Percentiles rank a stretch among this genome's conserved stretches.
phyloP scores from a whole-genome alignment of 768 basidiomycete genomes.

The Pulveroboletus sp. region DNA sequence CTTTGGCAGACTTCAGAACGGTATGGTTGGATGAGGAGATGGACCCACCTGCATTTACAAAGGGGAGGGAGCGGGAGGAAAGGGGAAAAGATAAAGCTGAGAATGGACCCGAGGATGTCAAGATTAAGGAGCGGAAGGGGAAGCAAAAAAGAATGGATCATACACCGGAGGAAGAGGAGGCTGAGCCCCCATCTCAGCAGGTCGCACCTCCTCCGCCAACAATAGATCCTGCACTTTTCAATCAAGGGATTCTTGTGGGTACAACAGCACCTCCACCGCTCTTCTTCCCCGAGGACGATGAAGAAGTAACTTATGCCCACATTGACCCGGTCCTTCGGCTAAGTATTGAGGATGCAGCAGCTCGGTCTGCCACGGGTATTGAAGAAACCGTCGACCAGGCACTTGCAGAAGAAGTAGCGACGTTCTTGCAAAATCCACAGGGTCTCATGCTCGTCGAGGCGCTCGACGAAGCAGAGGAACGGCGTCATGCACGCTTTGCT shows the following conservation, averaged over 20 bases:
- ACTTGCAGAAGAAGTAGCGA: constrained; percentile 66
- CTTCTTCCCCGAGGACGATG: constrained; percentile 43
- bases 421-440: constrained; percentile 57
- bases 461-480: constrained; percentile 62
- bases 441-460: constrained; percentile 56
- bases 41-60: constrained; percentile 87
- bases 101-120: constrained; percentile 26
- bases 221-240: constrained; percentile 57
- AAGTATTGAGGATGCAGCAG: constrained; percentile 10
- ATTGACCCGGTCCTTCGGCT: constrained; percentile 55
- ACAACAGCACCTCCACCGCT: constrained; percentile 37
- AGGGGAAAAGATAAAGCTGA: constrained; percentile 42
- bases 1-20: constrained; percentile 82
- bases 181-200: constrained; percentile 13
- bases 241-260: constrained; percentile 63
- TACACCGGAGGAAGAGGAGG: constrained; percentile 32
- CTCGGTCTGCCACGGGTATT: constrained; percentile 32
- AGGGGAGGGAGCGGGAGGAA: constrained; percentile 68
- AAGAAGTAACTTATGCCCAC: constrained; percentile 38
- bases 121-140: constrained; percentile 30
- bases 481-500: constrained; percentile 49
- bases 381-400: constrained; percentile 61
- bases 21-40: constrained; percentile 90
- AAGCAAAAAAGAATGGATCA: constrained; percentile 39
- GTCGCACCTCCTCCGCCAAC: constrained; percentile 17